Percentiles rank a stretch among this genome's conserved stretches.
phyloP scores from a whole-genome alignment of 306 rosid genomes.

The Inga leiocalycina region DNA sequence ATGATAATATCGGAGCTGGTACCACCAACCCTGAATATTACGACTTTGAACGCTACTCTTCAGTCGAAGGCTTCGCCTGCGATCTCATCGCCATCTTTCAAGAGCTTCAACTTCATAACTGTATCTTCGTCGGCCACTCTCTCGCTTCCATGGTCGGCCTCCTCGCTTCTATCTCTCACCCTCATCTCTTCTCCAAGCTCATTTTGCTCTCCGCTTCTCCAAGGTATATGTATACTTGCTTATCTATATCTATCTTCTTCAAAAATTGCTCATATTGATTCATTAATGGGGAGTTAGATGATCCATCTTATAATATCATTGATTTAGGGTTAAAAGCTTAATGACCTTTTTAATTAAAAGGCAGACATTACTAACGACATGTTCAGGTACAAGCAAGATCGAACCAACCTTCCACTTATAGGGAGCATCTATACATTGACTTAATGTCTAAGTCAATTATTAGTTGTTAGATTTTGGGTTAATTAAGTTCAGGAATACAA shows the following conservation, averaged over 20 bases:
- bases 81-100: conserved; percentile 65
- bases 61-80: conserved; percentile 57
- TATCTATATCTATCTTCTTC: too few relatives aligned
- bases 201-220: conserved; percentile 54
- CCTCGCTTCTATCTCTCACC: conserved; percentile 58
- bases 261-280: neutral
- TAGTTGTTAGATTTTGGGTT: neutral
- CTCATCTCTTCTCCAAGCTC: conserved; percentile 68
- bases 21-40: too few relatives aligned
- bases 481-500: too few relatives aligned
- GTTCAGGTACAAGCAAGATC: too few relatives aligned
- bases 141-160: conserved; percentile 68
- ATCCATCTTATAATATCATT: neutral
- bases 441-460: neutral
- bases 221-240: conserved; percentile 30
- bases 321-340: neutral
- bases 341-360: too few relatives aligned
- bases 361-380: too few relatives aligned
- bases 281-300: neutral
- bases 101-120: conserved; percentile 48
- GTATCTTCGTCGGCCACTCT: conserved; percentile 77
- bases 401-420: neutral
- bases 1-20: too few relatives aligned
- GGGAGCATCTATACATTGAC: neutral
- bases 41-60: conserved; percentile 61